A percentile compares a stretch with the other conserved stretches of the same genome.
phyloP scores from a whole-genome alignment of 2,329 filamentous ascomycete species.

The Aspergillus sp. region DNA sequence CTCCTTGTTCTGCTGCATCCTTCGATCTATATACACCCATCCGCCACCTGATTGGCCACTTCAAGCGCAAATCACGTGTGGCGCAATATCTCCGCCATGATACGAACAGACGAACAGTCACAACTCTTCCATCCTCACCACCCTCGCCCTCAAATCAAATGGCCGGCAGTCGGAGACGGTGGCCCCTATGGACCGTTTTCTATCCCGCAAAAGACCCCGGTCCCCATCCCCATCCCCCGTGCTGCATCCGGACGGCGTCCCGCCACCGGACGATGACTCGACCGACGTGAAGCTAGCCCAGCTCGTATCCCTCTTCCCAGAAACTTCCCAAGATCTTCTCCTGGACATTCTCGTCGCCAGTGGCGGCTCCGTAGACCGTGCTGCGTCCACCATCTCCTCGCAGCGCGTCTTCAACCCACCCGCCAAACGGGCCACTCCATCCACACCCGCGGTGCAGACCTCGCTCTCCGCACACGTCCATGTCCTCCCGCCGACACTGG shows the following conservation, averaged over 20 bases:
- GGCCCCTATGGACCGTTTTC: constrained; percentile 40
- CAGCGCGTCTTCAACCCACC: constrained; percentile 10
- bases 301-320: constrained; percentile 71
- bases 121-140: constrained; percentile 1
- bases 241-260: constrained; percentile 12
- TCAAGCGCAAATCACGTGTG: constrained; percentile 28
- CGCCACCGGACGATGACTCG: constrained; percentile 60
- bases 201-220: constrained; percentile 36
- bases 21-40: neutral
- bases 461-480: constrained; percentile 57
- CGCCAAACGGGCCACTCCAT: constrained; percentile 36
- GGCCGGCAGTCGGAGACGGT: constrained; percentile 17
- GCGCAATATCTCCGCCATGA: neutral
- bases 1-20: too few relatives aligned
- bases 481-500: neutral
- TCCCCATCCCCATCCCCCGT: constrained; percentile 9
- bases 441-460: constrained; percentile 56
- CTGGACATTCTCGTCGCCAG: constrained; percentile 76
- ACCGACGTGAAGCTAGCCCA: constrained; percentile 89
- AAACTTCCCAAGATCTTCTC: constrained; percentile 61
- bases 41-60: constrained; percentile 26
- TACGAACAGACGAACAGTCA: neutral
- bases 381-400: constrained; percentile 55
- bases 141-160: constrained; percentile 10
- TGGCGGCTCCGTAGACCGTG: constrained; percentile 70